Percentiles rank a stretch among this genome's conserved stretches.
Evolutionary conservation across 306 rosid genomes (phyloP).

Genomic region (Dryas alaskensis): DNA sequence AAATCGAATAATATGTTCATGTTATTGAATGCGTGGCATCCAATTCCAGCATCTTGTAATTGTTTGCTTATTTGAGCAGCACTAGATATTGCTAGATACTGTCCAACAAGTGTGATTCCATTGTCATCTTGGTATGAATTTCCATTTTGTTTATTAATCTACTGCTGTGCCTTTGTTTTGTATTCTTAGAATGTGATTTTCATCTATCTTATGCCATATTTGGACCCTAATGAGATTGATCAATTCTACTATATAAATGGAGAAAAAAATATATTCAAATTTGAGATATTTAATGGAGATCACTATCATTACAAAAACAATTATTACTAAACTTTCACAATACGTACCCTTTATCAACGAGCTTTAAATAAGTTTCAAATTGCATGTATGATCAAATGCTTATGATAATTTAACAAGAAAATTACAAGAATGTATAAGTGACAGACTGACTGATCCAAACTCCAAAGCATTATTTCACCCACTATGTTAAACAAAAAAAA

Average conservation of each 20-base stretch:
- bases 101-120: neutral
- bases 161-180: neutral
- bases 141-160: neutral
- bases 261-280: no score
- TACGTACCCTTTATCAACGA: no score
- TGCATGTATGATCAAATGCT: no score
- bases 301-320: no score
- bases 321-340: no score
- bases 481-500: neutral
- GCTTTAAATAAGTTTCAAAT: no score
- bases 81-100: neutral
- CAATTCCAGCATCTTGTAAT: slow-evolving; percentile 14
- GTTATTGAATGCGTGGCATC: slow-evolving; percentile 32
- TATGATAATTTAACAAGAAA: no score
- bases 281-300: no score
- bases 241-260: no score
- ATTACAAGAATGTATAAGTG: neutral
- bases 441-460: slow-evolving; percentile 1
- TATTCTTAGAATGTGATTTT: slow-evolving; percentile 5
- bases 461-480: slow-evolving; percentile 8
- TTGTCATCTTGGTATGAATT: neutral
- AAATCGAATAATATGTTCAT: slow-evolving; percentile 29
- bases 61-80: slow-evolving; percentile 14
- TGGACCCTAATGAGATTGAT: no score
- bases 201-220: neutral